Evolutionary conservation across 306 rosid genomes (phyloP).

Genomic region (Lagenaria siceraria): DNA sequence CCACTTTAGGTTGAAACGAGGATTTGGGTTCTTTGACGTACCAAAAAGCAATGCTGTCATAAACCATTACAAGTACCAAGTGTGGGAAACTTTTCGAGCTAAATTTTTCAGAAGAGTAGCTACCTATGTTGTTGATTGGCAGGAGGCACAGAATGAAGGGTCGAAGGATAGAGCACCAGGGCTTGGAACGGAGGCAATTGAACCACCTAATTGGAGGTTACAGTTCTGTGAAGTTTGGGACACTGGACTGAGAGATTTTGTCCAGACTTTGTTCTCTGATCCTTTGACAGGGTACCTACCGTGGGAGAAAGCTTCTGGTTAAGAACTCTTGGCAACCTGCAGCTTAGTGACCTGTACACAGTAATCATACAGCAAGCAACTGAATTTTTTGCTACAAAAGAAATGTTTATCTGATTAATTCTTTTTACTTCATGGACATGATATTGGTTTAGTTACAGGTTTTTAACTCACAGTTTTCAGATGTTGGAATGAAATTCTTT

Average conservation of each 20-base stretch:
- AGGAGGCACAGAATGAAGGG: slow-evolving; percentile 71
- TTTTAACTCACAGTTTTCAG: slow-evolving; percentile 38
- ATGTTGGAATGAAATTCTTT: slow-evolving; percentile 25
- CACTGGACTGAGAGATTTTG: slow-evolving; percentile 62
- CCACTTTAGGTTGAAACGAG: slow-evolving; percentile 63
- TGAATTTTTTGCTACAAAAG: slow-evolving; percentile 26
- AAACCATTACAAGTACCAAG: slow-evolving; percentile 95
- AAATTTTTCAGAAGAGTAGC: slow-evolving; percentile 91
- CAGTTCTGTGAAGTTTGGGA: slow-evolving; percentile 93
- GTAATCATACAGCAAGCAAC: slow-evolving; percentile 30
- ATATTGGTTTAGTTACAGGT: slow-evolving; percentile 19
- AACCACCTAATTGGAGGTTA: slow-evolving; percentile 67
- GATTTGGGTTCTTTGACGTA: slow-evolving; percentile 28
- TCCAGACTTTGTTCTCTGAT: slow-evolving; percentile 48
- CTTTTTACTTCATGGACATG: slow-evolving; percentile 19
- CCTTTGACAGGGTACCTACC: slow-evolving; percentile 62
- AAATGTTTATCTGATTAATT: slow-evolving; percentile 19
- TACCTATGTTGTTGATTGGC: slow-evolving; percentile 93
- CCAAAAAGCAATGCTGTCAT: slow-evolving; percentile 39
- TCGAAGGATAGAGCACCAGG: slow-evolving; percentile 98
- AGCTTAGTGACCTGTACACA: slow-evolving; percentile 31
- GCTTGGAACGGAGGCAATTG: slow-evolving; percentile 75
- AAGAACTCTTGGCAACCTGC: slow-evolving; percentile 17
- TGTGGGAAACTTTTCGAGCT: slow-evolving; percentile 73
- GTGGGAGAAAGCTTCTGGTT: slow-evolving; percentile 48